Conservation (phyloP, 192 early-diverging fungal genomes). For the Lobosporangium transversale region DNA sequence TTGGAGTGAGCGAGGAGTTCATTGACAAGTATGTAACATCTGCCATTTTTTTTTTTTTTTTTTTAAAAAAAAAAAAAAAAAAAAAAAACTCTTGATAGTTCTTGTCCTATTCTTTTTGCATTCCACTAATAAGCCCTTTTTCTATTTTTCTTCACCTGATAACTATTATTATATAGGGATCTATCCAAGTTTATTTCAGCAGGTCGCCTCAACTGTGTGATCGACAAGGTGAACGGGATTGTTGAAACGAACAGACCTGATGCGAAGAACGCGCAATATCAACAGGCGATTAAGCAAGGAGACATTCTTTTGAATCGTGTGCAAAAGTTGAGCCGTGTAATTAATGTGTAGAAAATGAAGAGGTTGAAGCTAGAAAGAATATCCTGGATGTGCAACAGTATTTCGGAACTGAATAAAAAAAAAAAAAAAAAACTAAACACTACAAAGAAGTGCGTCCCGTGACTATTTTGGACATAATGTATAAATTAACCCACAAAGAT, state of each 20-base stretch:
- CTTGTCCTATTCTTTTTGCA: too few relatives aligned
- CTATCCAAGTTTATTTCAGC: conserved; percentile 94
- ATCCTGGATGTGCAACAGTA: too few relatives aligned
- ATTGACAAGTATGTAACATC: conserved; percentile 80
- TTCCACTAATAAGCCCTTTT: too few relatives aligned
- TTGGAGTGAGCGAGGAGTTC: conserved; percentile 95
- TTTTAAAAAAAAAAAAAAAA: too few relatives aligned
- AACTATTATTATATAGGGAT: conserved; percentile 66
- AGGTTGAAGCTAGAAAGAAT: too few relatives aligned
- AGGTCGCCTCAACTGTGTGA: conserved; percentile 96
- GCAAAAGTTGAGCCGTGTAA: conserved; percentile 95
- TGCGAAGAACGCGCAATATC: conserved; percentile 99
- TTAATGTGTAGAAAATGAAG: conserved; percentile 73
- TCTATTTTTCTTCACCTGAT: conserved; percentile 3
- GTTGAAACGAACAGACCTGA: conserved; percentile 98
- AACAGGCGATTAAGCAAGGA: too few relatives aligned
- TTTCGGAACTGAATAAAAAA: too few relatives aligned
- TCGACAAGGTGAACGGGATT: conserved; percentile 98
- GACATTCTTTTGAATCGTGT: conserved; percentile 94
- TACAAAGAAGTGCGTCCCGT: too few relatives aligned
- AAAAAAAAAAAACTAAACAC: too few relatives aligned
- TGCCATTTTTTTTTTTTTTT: background rate
- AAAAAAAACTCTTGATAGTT: too few relatives aligned
- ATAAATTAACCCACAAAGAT: too few relatives aligned
- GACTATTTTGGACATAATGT: too few relatives aligned